Evolutionary conservation across 441 rosid genomes (phyloP).

Genomic region (Jatropha podagrica): DNA sequence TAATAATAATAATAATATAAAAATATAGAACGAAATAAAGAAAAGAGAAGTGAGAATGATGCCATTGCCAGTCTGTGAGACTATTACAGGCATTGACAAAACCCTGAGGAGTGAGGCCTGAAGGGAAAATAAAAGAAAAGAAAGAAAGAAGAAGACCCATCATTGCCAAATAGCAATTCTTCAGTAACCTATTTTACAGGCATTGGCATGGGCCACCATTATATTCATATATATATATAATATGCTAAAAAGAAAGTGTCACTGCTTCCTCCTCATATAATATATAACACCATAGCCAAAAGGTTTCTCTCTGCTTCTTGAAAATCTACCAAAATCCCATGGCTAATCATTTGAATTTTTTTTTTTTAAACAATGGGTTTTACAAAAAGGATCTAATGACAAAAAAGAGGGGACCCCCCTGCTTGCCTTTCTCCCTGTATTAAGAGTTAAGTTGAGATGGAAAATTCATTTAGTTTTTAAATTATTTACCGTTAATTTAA

Average conservation of each 20-base stretch:
- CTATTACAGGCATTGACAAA: constrained; percentile 22
- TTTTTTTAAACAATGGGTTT: not conserved
- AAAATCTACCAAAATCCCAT: constrained; percentile 37
- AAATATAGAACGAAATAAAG: not conserved
- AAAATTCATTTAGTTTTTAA: no score
- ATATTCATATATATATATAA: not conserved
- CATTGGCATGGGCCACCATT: constrained; percentile 49
- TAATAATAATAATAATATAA: not conserved
- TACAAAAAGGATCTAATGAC: not conserved
- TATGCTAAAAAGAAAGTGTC: constrained; percentile 24
- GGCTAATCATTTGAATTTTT: constrained; percentile 40
- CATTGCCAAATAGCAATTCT: constrained; percentile 35
- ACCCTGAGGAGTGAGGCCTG: constrained; percentile 4
- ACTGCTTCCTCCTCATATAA: not conserved
- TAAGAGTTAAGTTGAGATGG: not conserved
- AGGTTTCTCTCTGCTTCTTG: constrained; percentile 5
- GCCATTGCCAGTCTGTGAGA: constrained; percentile 21
- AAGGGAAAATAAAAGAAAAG: not conserved
- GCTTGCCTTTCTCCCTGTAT: not conserved
- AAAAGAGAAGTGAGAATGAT: constrained; percentile 4
- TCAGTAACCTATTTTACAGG: constrained; percentile 2
- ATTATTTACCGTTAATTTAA: no score
- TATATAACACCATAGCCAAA: constrained; percentile 4
- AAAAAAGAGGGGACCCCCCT: constrained; percentile 1
- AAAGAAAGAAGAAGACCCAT: constrained; percentile 28